These are phyloP conservation scores for Rostrohypoxylon terebratum DNA, from an alignment of 495 filamentous ascomycete genomes.

Conservation along the genomic window DNA sequence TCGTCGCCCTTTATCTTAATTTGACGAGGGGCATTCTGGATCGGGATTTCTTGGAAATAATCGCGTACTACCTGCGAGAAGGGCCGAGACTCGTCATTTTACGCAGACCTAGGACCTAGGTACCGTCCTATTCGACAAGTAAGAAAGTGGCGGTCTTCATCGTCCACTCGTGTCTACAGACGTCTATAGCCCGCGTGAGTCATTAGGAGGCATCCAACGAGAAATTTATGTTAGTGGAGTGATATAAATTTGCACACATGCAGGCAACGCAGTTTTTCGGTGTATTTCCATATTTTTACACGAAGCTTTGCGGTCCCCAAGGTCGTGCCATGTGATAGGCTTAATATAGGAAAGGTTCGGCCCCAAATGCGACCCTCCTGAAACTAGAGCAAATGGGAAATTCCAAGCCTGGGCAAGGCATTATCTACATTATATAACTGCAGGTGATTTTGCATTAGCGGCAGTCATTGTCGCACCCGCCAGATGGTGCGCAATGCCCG, in stretches of 20 bases:
- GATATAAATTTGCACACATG: constrained; percentile 16
- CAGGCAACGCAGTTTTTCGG: constrained; percentile 37
- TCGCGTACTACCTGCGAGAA: constrained; percentile 5
- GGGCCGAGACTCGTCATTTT: background rate
- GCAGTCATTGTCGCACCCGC: constrained; percentile 35
- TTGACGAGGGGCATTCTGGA: background rate
- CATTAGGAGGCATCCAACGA: constrained; percentile 1
- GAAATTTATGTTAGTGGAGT: constrained; percentile 6
- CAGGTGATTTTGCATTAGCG: constrained; percentile 44
- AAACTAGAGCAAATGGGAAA: constrained; percentile 37
- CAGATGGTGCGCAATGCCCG: constrained; percentile 35
- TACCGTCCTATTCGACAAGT: background rate
- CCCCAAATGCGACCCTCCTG: constrained; percentile 38
- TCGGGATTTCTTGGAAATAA: background rate
- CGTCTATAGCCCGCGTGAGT: background rate
- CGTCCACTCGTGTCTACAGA: too few species aligned
- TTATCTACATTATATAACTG: constrained; percentile 37
- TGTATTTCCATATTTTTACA: constrained; percentile 32
- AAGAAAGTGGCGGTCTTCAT: background rate
- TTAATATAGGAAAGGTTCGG: constrained; percentile 23
- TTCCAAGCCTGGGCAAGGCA: constrained; percentile 26
- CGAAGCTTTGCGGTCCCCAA: constrained; percentile 6
- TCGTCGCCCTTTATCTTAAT: background rate
- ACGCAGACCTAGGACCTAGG: background rate
- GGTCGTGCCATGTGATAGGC: constrained; percentile 40